phyloP scores from a whole-genome alignment of 805 yeast genomes.

The Suhomyces emberorum region DNA sequence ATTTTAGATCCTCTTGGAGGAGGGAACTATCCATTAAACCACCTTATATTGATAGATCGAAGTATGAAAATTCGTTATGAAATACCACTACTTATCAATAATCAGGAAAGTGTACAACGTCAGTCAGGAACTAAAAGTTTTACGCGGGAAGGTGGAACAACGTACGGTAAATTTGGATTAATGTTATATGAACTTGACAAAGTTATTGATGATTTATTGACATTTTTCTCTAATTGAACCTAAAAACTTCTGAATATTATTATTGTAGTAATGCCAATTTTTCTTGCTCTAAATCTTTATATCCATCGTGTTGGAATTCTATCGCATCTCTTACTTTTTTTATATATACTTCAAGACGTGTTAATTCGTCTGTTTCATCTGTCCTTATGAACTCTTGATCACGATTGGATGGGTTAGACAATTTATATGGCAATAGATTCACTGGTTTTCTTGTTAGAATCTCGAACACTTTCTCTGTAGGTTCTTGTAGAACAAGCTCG shows the following conservation, averaged over 20 bases:
- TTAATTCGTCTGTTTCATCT: constrained; percentile 40
- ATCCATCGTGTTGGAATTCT: constrained; percentile 38
- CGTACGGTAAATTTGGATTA: constrained; percentile 9
- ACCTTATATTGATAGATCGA: constrained; percentile 20
- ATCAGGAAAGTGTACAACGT: not conserved
- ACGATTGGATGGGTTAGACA: constrained; percentile 30
- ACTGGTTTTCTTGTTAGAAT: constrained; percentile 67
- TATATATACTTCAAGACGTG: constrained; percentile 38
- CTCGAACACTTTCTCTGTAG: constrained; percentile 85
- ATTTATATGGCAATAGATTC: constrained; percentile 45
- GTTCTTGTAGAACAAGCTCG: constrained; percentile 92
- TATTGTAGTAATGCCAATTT: constrained; percentile 37
- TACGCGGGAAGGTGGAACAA: constrained; percentile 4
- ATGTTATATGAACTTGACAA: constrained; percentile 3
- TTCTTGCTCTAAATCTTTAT: constrained; percentile 40
- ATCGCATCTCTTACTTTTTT: constrained; percentile 38
- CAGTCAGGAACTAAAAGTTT: not conserved
- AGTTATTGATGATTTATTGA: constrained; percentile 8
- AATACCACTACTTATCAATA: constrained; percentile 7
- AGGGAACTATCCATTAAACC: constrained; percentile 33
- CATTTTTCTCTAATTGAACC: not conserved
- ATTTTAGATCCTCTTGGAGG: constrained; percentile 36
- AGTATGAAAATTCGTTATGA: constrained; percentile 11
- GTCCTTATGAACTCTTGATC: constrained; percentile 41
- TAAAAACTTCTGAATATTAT: not conserved